These are phyloP conservation scores for Micromonas pusilla DNA, from an alignment of 139 green algal genomes.

Conservation along the genomic window DNA sequence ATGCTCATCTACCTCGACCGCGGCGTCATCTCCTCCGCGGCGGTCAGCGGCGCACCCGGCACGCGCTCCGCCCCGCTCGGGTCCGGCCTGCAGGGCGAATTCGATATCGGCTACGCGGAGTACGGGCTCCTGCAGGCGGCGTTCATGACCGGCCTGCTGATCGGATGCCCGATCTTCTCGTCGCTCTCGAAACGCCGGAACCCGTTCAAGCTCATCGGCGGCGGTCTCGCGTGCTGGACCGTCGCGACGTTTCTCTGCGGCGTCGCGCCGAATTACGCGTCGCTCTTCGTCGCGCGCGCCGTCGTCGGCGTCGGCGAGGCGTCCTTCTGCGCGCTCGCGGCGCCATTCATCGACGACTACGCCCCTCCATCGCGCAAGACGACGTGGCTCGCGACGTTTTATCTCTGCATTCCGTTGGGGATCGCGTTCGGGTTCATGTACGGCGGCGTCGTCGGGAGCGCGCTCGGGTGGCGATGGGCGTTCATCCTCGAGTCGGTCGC, in stretches of 20 bases:
- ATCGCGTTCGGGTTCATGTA: conserved; percentile 76
- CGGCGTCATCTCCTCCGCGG: conserved; percentile 11
- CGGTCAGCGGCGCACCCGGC: conserved; percentile 8
- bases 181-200: background rate
- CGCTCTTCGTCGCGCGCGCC: background rate
- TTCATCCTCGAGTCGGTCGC: conserved; percentile 70
- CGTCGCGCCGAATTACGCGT: background rate
- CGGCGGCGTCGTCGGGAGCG: conserved; percentile 50
- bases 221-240: background rate
- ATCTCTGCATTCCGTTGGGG: conserved; percentile 80
- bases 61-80: background rate
- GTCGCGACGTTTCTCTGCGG: conserved; percentile 8
- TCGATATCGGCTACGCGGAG: background rate
- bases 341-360: conserved; percentile 92
- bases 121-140: conserved; percentile 3
- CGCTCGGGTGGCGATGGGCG: conserved; percentile 64
- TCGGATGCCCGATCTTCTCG: conserved; percentile 4
- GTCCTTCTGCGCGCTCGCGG: conserved; percentile 50
- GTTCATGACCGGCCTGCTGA: conserved; percentile 12
- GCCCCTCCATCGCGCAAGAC: conserved; percentile 50
- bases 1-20: conserved; percentile 13
- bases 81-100: conserved; percentile 2
- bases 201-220: background rate
- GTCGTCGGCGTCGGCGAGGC: conserved; percentile 27
- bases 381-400: conserved; percentile 61